These are phyloP conservation scores for Rugosomyces carneus DNA, from an alignment of 1,284 basidiomycete species.

Conservation along the genomic window DNA sequence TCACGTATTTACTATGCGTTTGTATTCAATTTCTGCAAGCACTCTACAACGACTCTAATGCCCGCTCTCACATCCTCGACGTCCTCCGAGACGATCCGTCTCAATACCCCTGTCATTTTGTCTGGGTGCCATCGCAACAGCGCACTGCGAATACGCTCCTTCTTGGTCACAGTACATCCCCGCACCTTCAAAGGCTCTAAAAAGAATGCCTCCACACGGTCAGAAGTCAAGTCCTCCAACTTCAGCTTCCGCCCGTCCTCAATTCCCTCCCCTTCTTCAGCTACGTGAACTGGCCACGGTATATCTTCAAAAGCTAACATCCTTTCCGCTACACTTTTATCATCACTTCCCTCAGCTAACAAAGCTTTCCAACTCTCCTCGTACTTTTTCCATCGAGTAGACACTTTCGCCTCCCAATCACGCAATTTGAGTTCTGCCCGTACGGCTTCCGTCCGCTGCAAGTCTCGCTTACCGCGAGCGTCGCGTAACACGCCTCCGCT, in stretches of 20 bases:
- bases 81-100: slow-evolving; percentile 46
- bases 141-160: slow-evolving; percentile 51
- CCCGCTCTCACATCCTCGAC: slow-evolving; percentile 34
- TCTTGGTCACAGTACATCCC: slow-evolving; percentile 34
- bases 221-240: slow-evolving; percentile 34
- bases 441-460: slow-evolving; percentile 38
- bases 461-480: slow-evolving; percentile 42
- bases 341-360: slow-evolving; percentile 6
- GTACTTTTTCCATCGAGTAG: slow-evolving; percentile 42
- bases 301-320: slow-evolving; percentile 39
- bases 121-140: slow-evolving; percentile 73
- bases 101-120: slow-evolving; percentile 49
- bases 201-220: slow-evolving; percentile 48
- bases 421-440: slow-evolving; percentile 36
- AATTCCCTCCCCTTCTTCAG: not conserved
- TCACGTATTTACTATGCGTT: no score
- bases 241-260: slow-evolving; percentile 1
- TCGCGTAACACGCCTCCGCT: slow-evolving; percentile 51
- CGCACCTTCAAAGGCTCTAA: slow-evolving; percentile 40
- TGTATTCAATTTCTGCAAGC: slow-evolving; percentile 23
- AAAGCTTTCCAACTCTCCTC: slow-evolving; percentile 42
- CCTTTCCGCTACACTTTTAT: not conserved
- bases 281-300: slow-evolving; percentile 49
- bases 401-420: slow-evolving; percentile 32
- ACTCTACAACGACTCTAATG: slow-evolving; percentile 25